A percentile compares a stretch with the other conserved stretches of the same genome.
Conservation (phyloP, 176 grass and related monocot species). For the Rhynchospora breviuscula region DNA sequence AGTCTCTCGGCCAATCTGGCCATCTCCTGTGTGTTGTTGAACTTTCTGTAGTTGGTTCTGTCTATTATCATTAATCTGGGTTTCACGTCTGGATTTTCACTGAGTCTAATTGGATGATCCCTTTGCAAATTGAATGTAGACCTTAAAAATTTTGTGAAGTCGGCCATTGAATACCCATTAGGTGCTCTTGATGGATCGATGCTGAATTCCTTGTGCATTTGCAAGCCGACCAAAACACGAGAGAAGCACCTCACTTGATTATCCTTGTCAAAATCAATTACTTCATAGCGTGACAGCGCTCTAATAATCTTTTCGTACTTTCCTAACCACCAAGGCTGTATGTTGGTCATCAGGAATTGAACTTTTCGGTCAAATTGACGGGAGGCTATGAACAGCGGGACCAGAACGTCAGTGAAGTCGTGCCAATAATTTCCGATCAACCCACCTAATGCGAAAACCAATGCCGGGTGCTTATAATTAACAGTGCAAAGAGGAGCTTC, state of each 20-base stretch:
- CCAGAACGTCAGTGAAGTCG: constrained; percentile 60
- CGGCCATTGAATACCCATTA: constrained; percentile 45
- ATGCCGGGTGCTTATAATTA: constrained; percentile 32
- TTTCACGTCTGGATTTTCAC: constrained; percentile 2
- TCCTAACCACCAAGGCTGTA: constrained; percentile 62
- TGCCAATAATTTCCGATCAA: constrained; percentile 60
- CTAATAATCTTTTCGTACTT: constrained; percentile 55
- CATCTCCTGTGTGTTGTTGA: constrained; percentile 50
- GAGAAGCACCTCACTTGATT: constrained; percentile 41
- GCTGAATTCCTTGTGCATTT: constrained; percentile 60
- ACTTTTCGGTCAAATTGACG: constrained; percentile 48
- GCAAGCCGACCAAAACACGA: constrained; percentile 36
- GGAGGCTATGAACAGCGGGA: constrained; percentile 68
- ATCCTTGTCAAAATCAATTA: constrained; percentile 51
- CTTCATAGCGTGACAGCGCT: constrained; percentile 40
- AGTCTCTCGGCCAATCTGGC: constrained; percentile 31
- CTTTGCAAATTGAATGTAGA: constrained; percentile 41
- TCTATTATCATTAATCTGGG: constrained; percentile 58
- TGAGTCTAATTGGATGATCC: neutral
- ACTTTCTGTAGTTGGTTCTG: constrained; percentile 40
- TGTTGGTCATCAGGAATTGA: constrained; percentile 40
- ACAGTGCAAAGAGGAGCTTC: constrained; percentile 41
- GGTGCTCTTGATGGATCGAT: constrained; percentile 33
- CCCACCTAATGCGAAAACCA: constrained; percentile 64
- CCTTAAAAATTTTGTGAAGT: constrained; percentile 57